Conservation (phyloP, 2,329 filamentous ascomycete species). For the Ceratocystis colombiana region DNA sequence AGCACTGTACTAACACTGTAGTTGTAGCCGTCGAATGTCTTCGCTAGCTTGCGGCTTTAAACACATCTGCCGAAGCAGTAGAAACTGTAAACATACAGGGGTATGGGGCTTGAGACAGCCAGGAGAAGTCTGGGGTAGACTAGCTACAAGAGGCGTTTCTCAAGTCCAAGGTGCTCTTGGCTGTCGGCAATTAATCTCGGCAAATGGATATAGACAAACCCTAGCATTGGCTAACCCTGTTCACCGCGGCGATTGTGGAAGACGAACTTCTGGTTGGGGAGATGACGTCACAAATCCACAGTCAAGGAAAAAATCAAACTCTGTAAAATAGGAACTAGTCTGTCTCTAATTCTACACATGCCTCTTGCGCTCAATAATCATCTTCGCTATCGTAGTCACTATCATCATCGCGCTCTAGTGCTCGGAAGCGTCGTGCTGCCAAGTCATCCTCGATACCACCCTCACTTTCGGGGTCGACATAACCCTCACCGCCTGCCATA, state of each 20-base stretch:
- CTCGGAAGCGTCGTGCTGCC: slow-evolving; percentile 54
- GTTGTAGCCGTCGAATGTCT: background rate
- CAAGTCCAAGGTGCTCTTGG: background rate
- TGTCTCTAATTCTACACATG: background rate
- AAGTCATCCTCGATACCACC: slow-evolving; percentile 86
- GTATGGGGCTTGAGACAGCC: background rate
- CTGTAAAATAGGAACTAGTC: background rate
- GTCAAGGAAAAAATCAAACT: background rate
- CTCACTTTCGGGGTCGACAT: slow-evolving; percentile 76
- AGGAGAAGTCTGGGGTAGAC: slow-evolving; percentile 9
- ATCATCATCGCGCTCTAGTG: slow-evolving; percentile 16
- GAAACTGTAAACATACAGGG: background rate
- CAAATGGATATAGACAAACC: background rate
- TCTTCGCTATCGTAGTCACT: slow-evolving; percentile 19
- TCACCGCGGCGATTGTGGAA: too few relatives aligned
- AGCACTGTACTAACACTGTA: slow-evolving; percentile 2
- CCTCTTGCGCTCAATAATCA: background rate
- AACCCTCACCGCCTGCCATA: slow-evolving; percentile 75
- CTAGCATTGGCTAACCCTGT: background rate
- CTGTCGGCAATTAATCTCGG: background rate
- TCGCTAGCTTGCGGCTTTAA: slow-evolving; percentile 6
- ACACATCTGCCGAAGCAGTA: slow-evolving; percentile 10
- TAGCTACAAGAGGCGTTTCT: background rate
- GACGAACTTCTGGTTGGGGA: too few relatives aligned
- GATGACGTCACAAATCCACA: background rate